These are phyloP conservation scores for Cutaneotrichosporon cavernicola DNA, from an alignment of 1,284 basidiomycete species.

Conservation along the genomic window DNA sequence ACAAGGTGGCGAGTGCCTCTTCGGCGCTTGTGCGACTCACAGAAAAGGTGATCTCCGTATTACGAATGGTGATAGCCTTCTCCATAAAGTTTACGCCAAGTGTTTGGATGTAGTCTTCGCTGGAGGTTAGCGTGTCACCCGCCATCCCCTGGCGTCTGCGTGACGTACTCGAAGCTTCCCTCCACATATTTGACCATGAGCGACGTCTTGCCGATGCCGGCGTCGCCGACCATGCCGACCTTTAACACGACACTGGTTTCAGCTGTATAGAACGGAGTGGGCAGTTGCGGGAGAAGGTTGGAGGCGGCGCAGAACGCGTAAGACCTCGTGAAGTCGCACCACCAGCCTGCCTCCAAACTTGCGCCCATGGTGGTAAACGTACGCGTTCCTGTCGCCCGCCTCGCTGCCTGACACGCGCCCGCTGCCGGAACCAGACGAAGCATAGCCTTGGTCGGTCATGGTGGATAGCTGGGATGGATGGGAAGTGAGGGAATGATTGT, in stretches of 20 bases:
- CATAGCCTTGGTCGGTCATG: constrained; percentile 48
- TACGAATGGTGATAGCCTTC: constrained; percentile 93
- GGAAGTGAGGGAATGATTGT: background rate
- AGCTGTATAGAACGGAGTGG: background rate
- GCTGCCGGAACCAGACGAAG: constrained; percentile 48
- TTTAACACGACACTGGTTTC: constrained; percentile 82
- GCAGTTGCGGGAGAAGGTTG: background rate
- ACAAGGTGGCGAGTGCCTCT: background rate
- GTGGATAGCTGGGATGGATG: constrained; percentile 7
- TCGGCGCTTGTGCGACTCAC: constrained; percentile 33
- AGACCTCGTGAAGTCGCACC: constrained; percentile 1
- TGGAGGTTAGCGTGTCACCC: constrained; percentile 28
- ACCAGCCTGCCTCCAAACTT: constrained; percentile 2
- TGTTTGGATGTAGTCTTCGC: constrained; percentile 98
- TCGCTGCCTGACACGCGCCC: constrained; percentile 48
- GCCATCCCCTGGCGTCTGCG: background rate
- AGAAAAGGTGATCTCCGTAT: constrained; percentile 97
- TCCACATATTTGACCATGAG: constrained; percentile 99
- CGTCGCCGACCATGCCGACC: constrained; percentile 98
- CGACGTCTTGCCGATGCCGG: constrained; percentile 96
- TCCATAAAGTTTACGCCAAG: constrained; percentile 99
- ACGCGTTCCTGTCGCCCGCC: constrained; percentile 45
- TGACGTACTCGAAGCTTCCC: constrained; percentile 75
- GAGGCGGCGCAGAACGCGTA: background rate
- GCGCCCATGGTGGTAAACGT: constrained; percentile 19